These are phyloP conservation scores for Prunella vulgaris DNA, from an alignment of 257 asterid species.

Conservation along the genomic window DNA sequence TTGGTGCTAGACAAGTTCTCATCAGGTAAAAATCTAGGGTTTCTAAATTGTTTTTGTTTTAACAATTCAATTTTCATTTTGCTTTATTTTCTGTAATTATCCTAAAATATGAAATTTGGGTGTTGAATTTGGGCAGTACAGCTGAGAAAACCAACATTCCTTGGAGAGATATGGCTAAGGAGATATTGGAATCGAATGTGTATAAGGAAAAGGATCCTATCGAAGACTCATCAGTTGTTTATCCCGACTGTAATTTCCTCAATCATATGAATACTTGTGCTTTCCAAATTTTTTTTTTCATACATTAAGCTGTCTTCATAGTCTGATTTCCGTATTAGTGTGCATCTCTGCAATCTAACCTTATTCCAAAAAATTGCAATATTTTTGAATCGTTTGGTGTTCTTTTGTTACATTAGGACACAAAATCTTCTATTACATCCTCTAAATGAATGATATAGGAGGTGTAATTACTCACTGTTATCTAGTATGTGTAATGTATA, in stretches of 20 bases:
- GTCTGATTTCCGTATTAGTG: background rate
- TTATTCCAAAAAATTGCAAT: background rate
- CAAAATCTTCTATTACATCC: background rate
- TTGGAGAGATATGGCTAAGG: slow-evolving; percentile 83
- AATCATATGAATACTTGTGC: background rate
- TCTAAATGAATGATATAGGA: background rate
- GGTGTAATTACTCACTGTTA: background rate
- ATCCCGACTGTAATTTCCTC: slow-evolving; percentile 78
- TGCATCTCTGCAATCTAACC: background rate
- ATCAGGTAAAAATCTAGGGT: slow-evolving; percentile 43
- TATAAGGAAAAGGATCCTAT: slow-evolving; percentile 63
- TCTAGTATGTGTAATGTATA: too few species aligned
- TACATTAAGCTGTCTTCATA: background rate
- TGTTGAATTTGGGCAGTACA: slow-evolving; percentile 66
- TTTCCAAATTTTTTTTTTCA: slow-evolving; percentile 6
- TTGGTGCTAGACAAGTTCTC: slow-evolving; percentile 86
- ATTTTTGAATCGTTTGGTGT: background rate
- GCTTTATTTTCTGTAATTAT: background rate
- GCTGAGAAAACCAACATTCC: slow-evolving; percentile 91
- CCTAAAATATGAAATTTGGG: background rate
- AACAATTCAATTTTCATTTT: background rate
- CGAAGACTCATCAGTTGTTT: slow-evolving; percentile 57
- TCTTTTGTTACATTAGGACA: background rate
- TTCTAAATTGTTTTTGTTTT: background rate
- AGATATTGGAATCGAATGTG: slow-evolving; percentile 82